Conservation (phyloP, 768 basidiomycete species). For the Scleroderma citrinum region DNA sequence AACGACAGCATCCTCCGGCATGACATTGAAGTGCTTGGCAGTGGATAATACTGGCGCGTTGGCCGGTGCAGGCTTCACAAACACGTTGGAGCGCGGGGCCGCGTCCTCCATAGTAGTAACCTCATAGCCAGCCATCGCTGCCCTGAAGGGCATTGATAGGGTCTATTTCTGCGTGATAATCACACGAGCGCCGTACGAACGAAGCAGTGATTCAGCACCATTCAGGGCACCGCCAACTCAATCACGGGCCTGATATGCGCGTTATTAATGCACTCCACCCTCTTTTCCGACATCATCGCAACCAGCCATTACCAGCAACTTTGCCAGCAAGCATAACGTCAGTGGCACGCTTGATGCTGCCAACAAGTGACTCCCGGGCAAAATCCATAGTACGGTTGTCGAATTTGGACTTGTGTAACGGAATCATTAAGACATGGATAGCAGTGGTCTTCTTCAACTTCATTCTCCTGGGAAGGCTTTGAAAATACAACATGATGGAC, state of each 20-base stretch:
- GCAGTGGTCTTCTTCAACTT: slow-evolving; percentile 95
- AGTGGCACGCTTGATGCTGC: slow-evolving; percentile 99
- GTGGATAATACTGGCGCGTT: slow-evolving; percentile 98
- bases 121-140: slow-evolving; percentile 99
- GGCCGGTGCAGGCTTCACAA: slow-evolving; percentile 98
- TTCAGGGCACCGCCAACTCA: no score
- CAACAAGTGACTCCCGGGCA: slow-evolving; percentile 99
- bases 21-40: slow-evolving; percentile 81
- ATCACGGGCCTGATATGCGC: no score
- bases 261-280: no score
- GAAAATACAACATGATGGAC: slow-evolving; percentile 99
- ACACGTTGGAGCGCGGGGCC: slow-evolving; percentile 82
- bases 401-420: slow-evolving; percentile 99
- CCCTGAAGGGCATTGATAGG: slow-evolving; percentile 99
- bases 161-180: slow-evolving; percentile 96
- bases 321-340: slow-evolving; percentile 99
- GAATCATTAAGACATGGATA: slow-evolving; percentile 99
- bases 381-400: slow-evolving; percentile 97
- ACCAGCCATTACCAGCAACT: slow-evolving; percentile 96
- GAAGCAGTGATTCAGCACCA: slow-evolving; percentile 96
- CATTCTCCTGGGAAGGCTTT: slow-evolving; percentile 95
- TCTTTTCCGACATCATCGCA: slow-evolving; percentile 99
- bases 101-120: slow-evolving; percentile 99
- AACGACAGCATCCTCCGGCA: slow-evolving; percentile 99
- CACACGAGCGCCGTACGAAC: slow-evolving; percentile 96